Conservation (phyloP, 305 asterid species). For the Solanum hybrid region DNA sequence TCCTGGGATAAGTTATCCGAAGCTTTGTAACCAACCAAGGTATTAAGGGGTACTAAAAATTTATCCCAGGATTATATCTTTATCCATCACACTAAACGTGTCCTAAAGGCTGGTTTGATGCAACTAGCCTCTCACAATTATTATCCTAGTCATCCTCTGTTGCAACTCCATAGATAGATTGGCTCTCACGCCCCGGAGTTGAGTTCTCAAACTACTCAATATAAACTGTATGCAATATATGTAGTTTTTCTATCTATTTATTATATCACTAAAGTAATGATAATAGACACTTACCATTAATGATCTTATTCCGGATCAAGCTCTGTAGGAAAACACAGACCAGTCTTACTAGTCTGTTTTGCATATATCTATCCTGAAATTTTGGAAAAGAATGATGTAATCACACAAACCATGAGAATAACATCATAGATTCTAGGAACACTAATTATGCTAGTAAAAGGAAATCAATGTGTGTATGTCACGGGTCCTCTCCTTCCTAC, state of each 20-base stretch:
- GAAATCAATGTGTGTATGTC: background rate
- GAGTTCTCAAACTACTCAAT: background rate
- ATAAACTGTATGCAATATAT: background rate
- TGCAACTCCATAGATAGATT: background rate
- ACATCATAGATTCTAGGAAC: background rate
- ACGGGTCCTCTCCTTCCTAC: background rate
- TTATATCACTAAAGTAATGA: background rate
- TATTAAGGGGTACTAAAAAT: background rate
- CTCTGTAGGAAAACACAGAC: slow-evolving; percentile 94
- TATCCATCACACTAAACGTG: background rate
- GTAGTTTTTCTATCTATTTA: background rate
- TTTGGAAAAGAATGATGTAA: background rate
- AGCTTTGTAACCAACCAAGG: background rate
- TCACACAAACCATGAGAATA: background rate
- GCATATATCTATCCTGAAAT: slow-evolving; percentile 94
- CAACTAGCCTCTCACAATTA: background rate
- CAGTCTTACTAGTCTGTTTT: slow-evolving; percentile 91
- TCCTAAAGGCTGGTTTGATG: background rate
- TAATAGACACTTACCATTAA: slow-evolving; percentile 53
- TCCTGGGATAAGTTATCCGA: background rate
- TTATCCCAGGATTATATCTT: background rate
- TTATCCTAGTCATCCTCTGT: background rate
- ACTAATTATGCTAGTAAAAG: background rate
- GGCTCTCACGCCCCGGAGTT: background rate
- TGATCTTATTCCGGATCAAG: slow-evolving; percentile 85